Percentiles rank a stretch among this genome's conserved stretches.
These are phyloP conservation scores for Zasmidium citrigriseum DNA, from an alignment of 2,329 filamentous ascomycete genomes.

Conservation along the genomic window DNA sequence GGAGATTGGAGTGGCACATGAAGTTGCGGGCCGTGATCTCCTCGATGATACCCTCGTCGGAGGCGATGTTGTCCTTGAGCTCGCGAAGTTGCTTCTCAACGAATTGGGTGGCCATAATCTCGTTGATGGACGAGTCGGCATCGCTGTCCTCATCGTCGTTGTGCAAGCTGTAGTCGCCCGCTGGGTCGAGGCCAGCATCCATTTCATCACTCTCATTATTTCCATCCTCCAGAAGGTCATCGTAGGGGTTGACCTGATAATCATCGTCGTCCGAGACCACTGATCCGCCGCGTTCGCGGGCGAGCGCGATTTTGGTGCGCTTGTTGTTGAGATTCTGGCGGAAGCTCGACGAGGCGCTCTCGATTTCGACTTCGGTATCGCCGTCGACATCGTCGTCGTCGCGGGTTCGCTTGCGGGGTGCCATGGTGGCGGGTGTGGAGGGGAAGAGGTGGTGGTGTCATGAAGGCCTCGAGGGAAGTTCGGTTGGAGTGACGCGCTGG, in stretches of 20 bases:
- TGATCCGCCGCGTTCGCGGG: conserved; percentile 29
- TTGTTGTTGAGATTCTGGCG: conserved; percentile 27
- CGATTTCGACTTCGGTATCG: conserved; percentile 26
- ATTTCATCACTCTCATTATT: conserved; percentile 4
- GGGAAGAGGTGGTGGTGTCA: conserved; percentile 9
- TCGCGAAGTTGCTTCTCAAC: conserved; percentile 30
- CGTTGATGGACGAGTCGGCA: conserved; percentile 32
- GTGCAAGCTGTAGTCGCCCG: conserved; percentile 1
- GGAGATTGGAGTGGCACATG: conserved; percentile 87
- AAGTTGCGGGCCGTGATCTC: conserved; percentile 87
- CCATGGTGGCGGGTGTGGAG: conserved; percentile 16
- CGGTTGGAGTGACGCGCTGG: not conserved
- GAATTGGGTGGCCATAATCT: conserved; percentile 33
- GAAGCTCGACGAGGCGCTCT: conserved; percentile 32
- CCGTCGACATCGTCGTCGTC: conserved; percentile 23
- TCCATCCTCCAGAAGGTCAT: conserved; percentile 11
- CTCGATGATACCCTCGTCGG: conserved; percentile 85
- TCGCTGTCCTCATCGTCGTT: conserved; percentile 19
- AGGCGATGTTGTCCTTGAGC: conserved; percentile 65
- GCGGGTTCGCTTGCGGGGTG: conserved; percentile 29
- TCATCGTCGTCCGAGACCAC: conserved; percentile 34
- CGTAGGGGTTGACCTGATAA: conserved; percentile 23
- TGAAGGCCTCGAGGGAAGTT: not conserved
- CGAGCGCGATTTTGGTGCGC: conserved; percentile 32
- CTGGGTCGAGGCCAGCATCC: conserved; percentile 9